Base-by-base conservation (phyloP, 441 rosid species). In the Breynia disticha region DNA sequence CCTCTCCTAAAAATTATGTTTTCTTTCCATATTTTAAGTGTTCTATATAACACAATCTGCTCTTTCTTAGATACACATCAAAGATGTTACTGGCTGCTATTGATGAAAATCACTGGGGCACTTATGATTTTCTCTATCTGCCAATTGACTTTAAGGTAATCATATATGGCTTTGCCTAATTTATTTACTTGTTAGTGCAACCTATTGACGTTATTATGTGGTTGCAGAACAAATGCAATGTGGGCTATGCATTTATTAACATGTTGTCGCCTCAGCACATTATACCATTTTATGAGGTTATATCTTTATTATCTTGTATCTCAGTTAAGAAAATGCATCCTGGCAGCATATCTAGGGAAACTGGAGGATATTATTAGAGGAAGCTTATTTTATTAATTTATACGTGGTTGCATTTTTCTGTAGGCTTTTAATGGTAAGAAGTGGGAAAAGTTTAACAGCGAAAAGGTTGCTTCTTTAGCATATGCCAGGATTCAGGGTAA, bases 381-480 rank as follows among this genome's bases (percentile, higher is more conserved):
- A 24, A 24, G 7, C 7, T 24, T 24, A 24, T 24, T 24, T 24
- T 24, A n/a, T 24, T 24, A 24, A 24, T 24, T 24, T 7, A 24
- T 48, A n/a, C 20, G 4, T 15, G 11, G 19, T 6, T 51, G 8
- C 24, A 1, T 52, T 38, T 21, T 49, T 50, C 9, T 66, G 61
- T 71, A 94, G 99, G 89, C 95, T 44, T 83, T 94, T 71, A 85
- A 89, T 66, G 97, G 99, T 58, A 94, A 94, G 80, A 94, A 79
- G 76, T 94, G 99, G 99, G 97, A 89, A 76, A 94, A 94, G 79
- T 94, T 94, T 66, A 94, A 89, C 70, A 94, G 99, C 19, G 99
- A 94, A 73, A 94, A 94, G 70, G 97, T 94, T 62, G 99, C 99
- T 50, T 83, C 96, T 7, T 70, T 94, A 71, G 97, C 99, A 17